These are phyloP conservation scores for Cicer bijugum DNA, from an alignment of 306 rosid genomes.

Conservation along the genomic window DNA sequence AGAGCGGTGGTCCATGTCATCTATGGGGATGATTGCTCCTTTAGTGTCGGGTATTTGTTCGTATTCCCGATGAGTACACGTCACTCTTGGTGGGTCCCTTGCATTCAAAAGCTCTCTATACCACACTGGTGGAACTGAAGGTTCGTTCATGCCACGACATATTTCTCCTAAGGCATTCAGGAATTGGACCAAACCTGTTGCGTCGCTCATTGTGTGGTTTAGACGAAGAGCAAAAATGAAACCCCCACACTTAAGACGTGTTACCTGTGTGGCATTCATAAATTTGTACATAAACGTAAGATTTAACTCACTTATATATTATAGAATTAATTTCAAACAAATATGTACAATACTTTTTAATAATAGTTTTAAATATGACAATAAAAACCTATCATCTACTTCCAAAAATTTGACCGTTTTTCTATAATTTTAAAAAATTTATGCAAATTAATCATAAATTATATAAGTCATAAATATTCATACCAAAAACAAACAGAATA, in stretches of 20 bases:
- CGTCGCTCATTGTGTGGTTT: conserved; percentile 66
- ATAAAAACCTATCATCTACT: no score
- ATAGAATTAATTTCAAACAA: no score
- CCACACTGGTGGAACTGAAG: conserved; percentile 53
- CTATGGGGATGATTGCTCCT: conserved; percentile 53
- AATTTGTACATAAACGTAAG: no score
- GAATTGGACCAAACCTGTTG: conserved; percentile 55
- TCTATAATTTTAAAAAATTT: no score
- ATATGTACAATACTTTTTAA: no score
- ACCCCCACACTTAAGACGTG: conserved; percentile 55
- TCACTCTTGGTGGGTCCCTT: conserved; percentile 52
- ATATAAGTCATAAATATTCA: no score
- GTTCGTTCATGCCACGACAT: conserved; percentile 50
- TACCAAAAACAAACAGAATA: no score
- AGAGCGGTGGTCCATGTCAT: conserved; percentile 58
- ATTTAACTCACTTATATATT: no score
- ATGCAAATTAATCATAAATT: no score
- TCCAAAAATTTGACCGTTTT: no score
- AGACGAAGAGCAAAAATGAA: conserved; percentile 58
- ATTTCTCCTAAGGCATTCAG: conserved; percentile 55
- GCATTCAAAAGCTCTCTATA: conserved; percentile 49
- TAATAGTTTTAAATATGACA: no score
- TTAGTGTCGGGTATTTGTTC: conserved; percentile 50
- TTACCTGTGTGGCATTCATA: conserved; percentile 26
- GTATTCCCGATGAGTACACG: conserved; percentile 56